phyloP scores from a whole-genome alignment of 2,329 filamentous ascomycete species.

The Venturia oleaginea region DNA sequence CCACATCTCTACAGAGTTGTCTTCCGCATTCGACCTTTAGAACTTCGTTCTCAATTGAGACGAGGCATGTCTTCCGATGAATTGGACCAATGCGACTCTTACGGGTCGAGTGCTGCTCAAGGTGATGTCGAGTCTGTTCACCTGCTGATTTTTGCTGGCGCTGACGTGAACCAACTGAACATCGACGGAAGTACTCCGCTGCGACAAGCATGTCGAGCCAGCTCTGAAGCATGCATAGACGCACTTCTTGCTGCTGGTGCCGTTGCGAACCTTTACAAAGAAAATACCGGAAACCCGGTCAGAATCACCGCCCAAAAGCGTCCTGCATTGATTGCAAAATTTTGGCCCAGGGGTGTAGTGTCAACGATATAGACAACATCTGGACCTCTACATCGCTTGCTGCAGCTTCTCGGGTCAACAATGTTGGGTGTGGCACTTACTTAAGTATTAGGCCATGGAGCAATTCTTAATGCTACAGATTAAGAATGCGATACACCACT shows the following conservation, averaged over 20 bases:
- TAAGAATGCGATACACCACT: background rate
- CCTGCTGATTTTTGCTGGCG: background rate
- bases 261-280: too few relatives aligned
- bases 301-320: too few relatives aligned
- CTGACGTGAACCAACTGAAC: background rate
- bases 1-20: background rate
- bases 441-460: background rate
- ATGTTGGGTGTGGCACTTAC: background rate
- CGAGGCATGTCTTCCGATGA: background rate
- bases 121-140: background rate
- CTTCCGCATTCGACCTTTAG: background rate
- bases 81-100: background rate
- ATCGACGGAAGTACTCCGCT: background rate
- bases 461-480: background rate
- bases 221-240: background rate
- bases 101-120: background rate
- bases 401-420: background rate
- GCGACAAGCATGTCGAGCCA: background rate
- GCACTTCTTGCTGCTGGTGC: too few relatives aligned
- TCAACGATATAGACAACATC: background rate
- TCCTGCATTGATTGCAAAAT: too few relatives aligned
- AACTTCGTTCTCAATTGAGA: background rate
- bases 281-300: too few relatives aligned
- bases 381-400: background rate
- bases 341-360: background rate